Percentiles rank a stretch among this genome's conserved stretches.
phyloP scores from a whole-genome alignment of 1,284 basidiomycete species.

The Cryptococcus hybrid region DNA sequence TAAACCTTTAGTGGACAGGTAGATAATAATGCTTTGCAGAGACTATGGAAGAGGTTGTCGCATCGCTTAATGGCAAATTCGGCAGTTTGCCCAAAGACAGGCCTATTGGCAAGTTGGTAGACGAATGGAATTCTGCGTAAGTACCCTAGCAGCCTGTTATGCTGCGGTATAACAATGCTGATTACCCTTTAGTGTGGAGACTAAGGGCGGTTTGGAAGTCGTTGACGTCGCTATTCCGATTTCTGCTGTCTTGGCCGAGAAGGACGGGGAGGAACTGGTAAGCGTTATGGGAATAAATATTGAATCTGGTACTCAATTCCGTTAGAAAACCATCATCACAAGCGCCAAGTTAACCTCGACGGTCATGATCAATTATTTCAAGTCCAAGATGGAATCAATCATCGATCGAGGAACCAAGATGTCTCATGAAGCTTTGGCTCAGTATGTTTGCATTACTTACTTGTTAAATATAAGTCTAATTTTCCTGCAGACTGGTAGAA shows the following conservation, averaged over 20 bases:
- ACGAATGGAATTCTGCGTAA: slow-evolving; percentile 56
- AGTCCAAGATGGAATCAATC: slow-evolving; percentile 82
- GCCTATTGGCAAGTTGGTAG: slow-evolving; percentile 45
- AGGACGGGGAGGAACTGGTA: slow-evolving; percentile 88
- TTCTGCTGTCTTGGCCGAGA: slow-evolving; percentile 76
- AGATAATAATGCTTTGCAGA: slow-evolving; percentile 14
- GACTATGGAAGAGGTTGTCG: slow-evolving; percentile 34
- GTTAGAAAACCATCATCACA: slow-evolving; percentile 69
- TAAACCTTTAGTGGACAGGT: no score
- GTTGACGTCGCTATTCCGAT: slow-evolving; percentile 75
- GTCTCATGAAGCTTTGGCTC: slow-evolving; percentile 79
- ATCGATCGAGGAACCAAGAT: slow-evolving; percentile 89
- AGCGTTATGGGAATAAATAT: slow-evolving; percentile 37
- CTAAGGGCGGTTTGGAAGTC: slow-evolving; percentile 57
- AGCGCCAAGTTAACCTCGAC: slow-evolving; percentile 82
- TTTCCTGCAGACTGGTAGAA: slow-evolving; percentile 54
- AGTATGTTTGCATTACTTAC: slow-evolving; percentile 8
- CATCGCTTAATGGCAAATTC: slow-evolving; percentile 36
- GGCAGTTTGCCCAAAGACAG: slow-evolving; percentile 49
- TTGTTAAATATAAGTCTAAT: background rate
- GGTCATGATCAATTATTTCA: slow-evolving; percentile 79
- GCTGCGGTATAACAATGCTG: background rate
- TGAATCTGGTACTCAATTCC: slow-evolving; percentile 3
- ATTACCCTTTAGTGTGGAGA: slow-evolving; percentile 17
- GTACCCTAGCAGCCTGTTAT: slow-evolving; percentile 28